Conservation (phyloP, 805 yeast species). For the Brettanomyces custersianus region DNA sequence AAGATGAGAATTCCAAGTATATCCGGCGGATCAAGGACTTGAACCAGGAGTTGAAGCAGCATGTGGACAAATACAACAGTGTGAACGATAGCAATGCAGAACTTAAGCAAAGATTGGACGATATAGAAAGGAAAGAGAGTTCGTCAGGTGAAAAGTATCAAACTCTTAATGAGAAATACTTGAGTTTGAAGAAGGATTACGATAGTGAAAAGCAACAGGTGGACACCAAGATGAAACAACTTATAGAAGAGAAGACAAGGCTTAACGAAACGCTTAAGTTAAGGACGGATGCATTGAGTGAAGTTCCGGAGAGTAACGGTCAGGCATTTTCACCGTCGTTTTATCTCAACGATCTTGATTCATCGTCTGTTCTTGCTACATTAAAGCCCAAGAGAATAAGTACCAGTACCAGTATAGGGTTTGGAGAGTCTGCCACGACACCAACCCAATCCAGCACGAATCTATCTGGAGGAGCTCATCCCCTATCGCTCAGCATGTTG, state of each 20-base stretch:
- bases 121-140: slow-evolving; percentile 10
- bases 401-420: slow-evolving; percentile 19
- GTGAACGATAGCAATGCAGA: slow-evolving; percentile 20
- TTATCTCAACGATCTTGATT: slow-evolving; percentile 24
- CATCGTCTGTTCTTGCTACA: slow-evolving; percentile 9
- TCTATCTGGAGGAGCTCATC: neutral
- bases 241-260: slow-evolving; percentile 22
- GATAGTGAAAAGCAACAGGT: slow-evolving; percentile 17
- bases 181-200: slow-evolving; percentile 18
- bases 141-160: too few species aligned
- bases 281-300: slow-evolving; percentile 4
- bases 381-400: neutral
- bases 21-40: slow-evolving; percentile 28
- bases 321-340: slow-evolving; percentile 8
- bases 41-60: slow-evolving; percentile 22
- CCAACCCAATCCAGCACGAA: slow-evolving; percentile 21
- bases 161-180: slow-evolving; percentile 13
- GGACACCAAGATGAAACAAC: slow-evolving; percentile 16
- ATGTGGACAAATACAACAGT: slow-evolving; percentile 15
- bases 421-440: slow-evolving; percentile 43
- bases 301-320: neutral
- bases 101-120: slow-evolving; percentile 13
- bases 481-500: neutral
- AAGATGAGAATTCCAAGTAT: slow-evolving; percentile 19
- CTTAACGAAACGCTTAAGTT: slow-evolving; percentile 9